Base-by-base conservation (phyloP, 2,329 filamentous ascomycete species). In the Xylaria sp. region DNA sequence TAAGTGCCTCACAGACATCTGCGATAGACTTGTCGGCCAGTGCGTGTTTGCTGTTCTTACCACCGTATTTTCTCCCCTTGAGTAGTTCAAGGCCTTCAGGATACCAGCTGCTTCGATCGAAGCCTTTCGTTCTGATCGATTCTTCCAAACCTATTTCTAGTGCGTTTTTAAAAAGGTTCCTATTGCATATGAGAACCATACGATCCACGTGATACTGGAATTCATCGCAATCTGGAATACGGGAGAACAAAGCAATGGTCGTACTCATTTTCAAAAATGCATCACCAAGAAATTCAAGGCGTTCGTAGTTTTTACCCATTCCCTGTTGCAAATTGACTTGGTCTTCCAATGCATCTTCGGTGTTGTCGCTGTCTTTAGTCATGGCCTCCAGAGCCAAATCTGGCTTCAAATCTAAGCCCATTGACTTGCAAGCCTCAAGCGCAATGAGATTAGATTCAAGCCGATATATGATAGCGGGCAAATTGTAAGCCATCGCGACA, bases 251-350 rank as follows among this genome's bases (percentile, higher is more conserved):
- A 0, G 94, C 90, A 61, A 99, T 94, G 0, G 94, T 95, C 0
- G 95, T 98, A 11, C 93, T 93, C 90, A 98, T 95, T 80, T 99
- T 99, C 67, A 99, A 85, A 75, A 98, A 97, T 39, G 91, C 92
- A 78, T 99, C 96, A 0, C 96, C 96, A 1, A 98, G 85, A 68
- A 98, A 97, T 75, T 99, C 96, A 0, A 98, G 85, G 12, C 96
- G 88, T 79, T 99, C 96, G 75, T 99, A 99, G 74, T 98, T 98
- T 47, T 90, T 91, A 1, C 94, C 93, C 93, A 97, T 97, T 2
- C 94, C 94, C 56, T 87, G 84, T 73, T 94, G 92, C 55, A 94
- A 89, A 72, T 94, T 92, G 61, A 93, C 80, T 47, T 92, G 88
- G 65, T 91, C 85, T 39, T 86, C 83, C 0, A 83, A 84, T 93